Percentiles rank a stretch among this genome's conserved stretches.
Evolutionary conservation across 2,329 filamentous ascomycete species (phyloP).

Genomic region (Nemania serpens): DNA sequence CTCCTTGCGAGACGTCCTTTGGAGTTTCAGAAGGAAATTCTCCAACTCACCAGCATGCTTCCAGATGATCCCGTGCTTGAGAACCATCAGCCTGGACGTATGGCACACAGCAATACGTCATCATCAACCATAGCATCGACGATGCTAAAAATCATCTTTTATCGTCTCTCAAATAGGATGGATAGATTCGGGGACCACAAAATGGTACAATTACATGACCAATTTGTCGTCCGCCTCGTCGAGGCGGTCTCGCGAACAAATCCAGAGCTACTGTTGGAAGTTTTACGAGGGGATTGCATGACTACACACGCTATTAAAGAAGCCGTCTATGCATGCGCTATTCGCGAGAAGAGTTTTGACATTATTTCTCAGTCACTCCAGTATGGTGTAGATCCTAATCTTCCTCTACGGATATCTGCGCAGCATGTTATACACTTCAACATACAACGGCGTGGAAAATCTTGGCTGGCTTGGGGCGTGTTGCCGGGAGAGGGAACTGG

Average conservation of each 20-base stretch:
- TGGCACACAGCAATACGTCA: neutral
- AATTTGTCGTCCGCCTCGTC: neutral
- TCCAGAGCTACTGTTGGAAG: neutral
- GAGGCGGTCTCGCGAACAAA: neutral
- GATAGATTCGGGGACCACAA: neutral
- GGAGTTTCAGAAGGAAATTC: neutral
- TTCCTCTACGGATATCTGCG: neutral
- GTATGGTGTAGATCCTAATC: neutral
- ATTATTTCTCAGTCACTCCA: neutral
- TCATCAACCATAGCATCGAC: neutral
- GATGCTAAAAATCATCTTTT: constrained; percentile 7
- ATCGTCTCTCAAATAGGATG: constrained; percentile 6
- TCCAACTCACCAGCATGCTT: neutral
- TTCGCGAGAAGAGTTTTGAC: neutral
- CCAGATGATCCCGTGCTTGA: neutral
- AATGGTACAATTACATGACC: neutral
- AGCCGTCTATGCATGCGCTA: neutral
- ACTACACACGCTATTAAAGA: neutral
- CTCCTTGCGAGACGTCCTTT: neutral
- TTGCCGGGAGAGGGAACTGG: too few species aligned
- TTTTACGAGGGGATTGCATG: neutral
- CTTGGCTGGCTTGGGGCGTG: too few species aligned
- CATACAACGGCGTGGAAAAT: neutral
- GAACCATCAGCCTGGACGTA: neutral
- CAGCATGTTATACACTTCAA: neutral